Conservation (phyloP, 371 early-diverging fungal species). For the Apophysomyces elegans region DNA sequence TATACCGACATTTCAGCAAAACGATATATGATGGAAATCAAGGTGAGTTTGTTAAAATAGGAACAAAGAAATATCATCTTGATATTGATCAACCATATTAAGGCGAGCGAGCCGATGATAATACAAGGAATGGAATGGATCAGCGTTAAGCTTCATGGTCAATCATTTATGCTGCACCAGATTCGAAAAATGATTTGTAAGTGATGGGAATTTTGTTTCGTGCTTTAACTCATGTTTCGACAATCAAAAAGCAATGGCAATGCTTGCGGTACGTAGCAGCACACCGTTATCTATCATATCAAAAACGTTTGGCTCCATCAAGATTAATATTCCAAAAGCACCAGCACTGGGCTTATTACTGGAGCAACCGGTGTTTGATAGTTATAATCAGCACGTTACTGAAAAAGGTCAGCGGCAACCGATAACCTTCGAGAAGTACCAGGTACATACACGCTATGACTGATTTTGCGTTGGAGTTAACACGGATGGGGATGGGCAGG, state of each 20-base stretch:
- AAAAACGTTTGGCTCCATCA: conserved; percentile 63
- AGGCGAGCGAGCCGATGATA: conserved; percentile 78
- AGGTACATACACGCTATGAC: conserved; percentile 22
- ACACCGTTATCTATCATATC: conserved; percentile 72
- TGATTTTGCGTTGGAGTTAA: background rate
- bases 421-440: conserved; percentile 55
- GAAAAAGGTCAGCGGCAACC: conserved; percentile 34
- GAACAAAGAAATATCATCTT: background rate
- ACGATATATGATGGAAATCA: conserved; percentile 81
- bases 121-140: conserved; percentile 90
- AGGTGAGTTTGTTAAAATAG: conserved; percentile 42
- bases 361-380: conserved; percentile 74
- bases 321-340: conserved; percentile 97
- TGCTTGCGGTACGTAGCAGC: conserved; percentile 77
- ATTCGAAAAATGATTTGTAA: conserved; percentile 99
- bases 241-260: conserved; percentile 62
- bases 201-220: background rate
- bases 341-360: conserved; percentile 97
- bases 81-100: background rate
- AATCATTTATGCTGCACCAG: conserved; percentile 99
- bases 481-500: conserved; percentile 39
- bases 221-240: too few relatives aligned
- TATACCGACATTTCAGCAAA: conserved; percentile 78
- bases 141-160: conserved; percentile 91
- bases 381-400: conserved; percentile 62